Base-by-base conservation (phyloP, 2,329 filamentous ascomycete genomes). In the Blastomyces silverae region DNA sequence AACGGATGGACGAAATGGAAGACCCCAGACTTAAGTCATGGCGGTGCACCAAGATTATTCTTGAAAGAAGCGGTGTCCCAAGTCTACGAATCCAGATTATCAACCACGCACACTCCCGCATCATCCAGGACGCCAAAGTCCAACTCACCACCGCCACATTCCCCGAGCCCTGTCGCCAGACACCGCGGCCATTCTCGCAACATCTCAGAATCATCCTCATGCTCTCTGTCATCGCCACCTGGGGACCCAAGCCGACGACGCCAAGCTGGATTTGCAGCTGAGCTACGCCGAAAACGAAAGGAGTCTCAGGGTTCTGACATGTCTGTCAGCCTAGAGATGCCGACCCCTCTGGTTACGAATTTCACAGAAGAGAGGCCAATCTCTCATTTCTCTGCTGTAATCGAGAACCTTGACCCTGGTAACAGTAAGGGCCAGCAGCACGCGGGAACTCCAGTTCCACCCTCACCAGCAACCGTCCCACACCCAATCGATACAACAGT, bases 51-150 rank as follows among this genome's bases (percentile, higher is more conserved):
- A 22, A 77, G 79, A 15, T 81, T 79, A 2, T 88, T 88, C 73
- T 77, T 88, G 64, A 84, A 84, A 65, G 84, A 87, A 71, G 84
- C 85, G 0, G 80, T 87, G 42, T 80, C 83, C 0, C 82, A 83
- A 28, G 79, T 85, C 25, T 88, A 87, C 72, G 83, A 85, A 71
- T 81, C 76, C 50, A 72, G 73, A 61, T 71, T 71, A 25, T 67
- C 65, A 53, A 63, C 56, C 55, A 52, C 53, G 17, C 48, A 65
- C 25, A 44, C 28, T 20, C 46, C 55, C 31, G 22, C 58, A 7
- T 62, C 61, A 7, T 64, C 56, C 20, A 48, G 57, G 1, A 64
- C 64, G 25, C 65, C 58, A 8, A 62, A 67, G 64, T 46, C 66
- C 66, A 62, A 66, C 67, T 56, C 67, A 65, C 22, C 39, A 61